Evolutionary conservation across 2,329 filamentous ascomycete species (phyloP).

Genomic region (Trichoderma sp.): DNA sequence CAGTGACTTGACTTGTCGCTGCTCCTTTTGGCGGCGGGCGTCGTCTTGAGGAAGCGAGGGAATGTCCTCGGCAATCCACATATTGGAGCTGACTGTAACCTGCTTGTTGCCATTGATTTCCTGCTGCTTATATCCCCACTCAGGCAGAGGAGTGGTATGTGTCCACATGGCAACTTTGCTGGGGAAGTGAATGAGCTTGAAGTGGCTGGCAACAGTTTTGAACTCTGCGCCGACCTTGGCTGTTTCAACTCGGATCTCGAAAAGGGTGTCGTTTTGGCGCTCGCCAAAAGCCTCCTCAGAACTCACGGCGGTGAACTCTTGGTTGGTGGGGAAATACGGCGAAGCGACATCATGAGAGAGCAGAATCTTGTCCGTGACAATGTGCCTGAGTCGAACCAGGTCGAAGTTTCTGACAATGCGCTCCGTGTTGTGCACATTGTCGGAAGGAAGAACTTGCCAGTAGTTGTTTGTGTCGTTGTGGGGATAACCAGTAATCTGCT

Average conservation of each 20-base stretch:
- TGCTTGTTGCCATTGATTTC: constrained; percentile 99
- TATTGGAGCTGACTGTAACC: constrained; percentile 81
- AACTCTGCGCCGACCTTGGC: constrained; percentile 82
- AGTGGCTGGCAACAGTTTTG: constrained; percentile 87
- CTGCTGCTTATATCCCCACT: constrained; percentile 96
- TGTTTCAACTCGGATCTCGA: constrained; percentile 88
- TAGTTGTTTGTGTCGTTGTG: constrained; percentile 99
- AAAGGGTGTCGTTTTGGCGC: constrained; percentile 86
- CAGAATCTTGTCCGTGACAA: constrained; percentile 83
- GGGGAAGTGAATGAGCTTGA: constrained; percentile 93
- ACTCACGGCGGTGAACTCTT: constrained; percentile 89
- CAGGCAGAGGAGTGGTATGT: constrained; percentile 89
- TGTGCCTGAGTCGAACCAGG: constrained; percentile 80
- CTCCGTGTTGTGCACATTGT: constrained; percentile 61
- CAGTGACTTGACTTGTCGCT: constrained; percentile 77
- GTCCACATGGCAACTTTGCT: constrained; percentile 99
- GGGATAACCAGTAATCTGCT: constrained; percentile 97
- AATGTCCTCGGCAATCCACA: constrained; percentile 93
- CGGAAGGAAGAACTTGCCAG: constrained; percentile 85
- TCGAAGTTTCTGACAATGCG: constrained; percentile 81
- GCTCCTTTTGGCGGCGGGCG: constrained; percentile 73
- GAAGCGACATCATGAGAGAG: constrained; percentile 97
- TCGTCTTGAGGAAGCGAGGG: constrained; percentile 75
- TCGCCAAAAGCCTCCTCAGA: constrained; percentile 71
- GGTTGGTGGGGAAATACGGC: constrained; percentile 94